These are phyloP conservation scores for Pseudozyma sp. DNA, from an alignment of 1,284 basidiomycete genomes.

Conservation along the genomic window DNA sequence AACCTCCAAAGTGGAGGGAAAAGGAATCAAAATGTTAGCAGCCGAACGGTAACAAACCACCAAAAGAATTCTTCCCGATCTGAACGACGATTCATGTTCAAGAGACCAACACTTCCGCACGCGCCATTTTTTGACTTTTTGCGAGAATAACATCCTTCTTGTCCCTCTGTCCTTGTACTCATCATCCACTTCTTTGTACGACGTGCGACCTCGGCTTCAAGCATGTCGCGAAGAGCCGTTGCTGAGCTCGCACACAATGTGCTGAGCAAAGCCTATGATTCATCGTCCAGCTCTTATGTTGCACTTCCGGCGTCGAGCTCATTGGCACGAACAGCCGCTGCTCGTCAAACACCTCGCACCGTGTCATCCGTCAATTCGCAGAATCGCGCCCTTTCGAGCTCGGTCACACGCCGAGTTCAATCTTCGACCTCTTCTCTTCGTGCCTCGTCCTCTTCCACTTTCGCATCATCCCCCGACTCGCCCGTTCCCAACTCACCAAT, in stretches of 20 bases:
- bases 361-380: not conserved
- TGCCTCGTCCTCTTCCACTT: constrained; percentile 11
- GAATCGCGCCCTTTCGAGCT: not conserved
- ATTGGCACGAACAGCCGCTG: not conserved
- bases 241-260: not conserved
- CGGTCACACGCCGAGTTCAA: not conserved
- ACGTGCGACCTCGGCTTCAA: not conserved
- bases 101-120: not conserved
- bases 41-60: not conserved
- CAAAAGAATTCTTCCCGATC: not conserved
- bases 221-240: not conserved
- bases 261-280: not conserved
- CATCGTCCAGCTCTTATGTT: not conserved
- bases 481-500: constrained; percentile 73
- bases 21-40: not conserved
- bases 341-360: not conserved
- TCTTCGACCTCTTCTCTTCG: not conserved
- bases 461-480: constrained; percentile 29
- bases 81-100: not conserved
- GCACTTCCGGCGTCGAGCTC: not conserved
- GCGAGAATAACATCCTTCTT: not conserved
- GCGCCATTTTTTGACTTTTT: not conserved
- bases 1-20: not conserved
- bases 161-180: not conserved
- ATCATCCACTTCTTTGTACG: not conserved